Percentiles rank a stretch among this genome's conserved stretches.
These are phyloP conservation scores for Cryptococcus jaspeensis DNA, from an alignment of 1,284 basidiomycete species.

Conservation along the genomic window DNA sequence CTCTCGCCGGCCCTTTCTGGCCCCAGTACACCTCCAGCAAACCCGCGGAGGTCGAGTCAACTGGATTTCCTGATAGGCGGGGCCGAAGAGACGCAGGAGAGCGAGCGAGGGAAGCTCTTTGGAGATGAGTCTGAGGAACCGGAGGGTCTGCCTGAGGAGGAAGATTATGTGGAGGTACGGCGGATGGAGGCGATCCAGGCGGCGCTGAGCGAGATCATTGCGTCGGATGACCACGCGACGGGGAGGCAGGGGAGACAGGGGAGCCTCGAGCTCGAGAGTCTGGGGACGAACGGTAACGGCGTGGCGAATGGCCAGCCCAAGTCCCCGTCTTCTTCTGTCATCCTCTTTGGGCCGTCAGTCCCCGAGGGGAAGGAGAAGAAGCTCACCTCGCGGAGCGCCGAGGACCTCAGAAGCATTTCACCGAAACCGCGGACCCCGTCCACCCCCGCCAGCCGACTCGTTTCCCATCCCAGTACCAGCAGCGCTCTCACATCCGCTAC, in stretches of 20 bases:
- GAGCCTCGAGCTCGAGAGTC: not conserved
- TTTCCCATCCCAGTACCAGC: constrained; percentile 2
- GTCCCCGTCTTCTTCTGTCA: constrained; percentile 27
- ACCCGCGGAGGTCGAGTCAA: constrained; percentile 25
- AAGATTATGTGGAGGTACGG: constrained; percentile 61
- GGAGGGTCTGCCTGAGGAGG: constrained; percentile 28
- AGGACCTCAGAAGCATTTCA: constrained; percentile 27
- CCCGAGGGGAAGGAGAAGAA: constrained; percentile 3
- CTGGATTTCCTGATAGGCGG: constrained; percentile 43
- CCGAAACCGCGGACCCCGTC: constrained; percentile 1
- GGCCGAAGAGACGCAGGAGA: constrained; percentile 55
- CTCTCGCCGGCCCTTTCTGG: not conserved
- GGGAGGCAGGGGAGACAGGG: constrained; percentile 20
- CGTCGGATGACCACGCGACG: constrained; percentile 62
- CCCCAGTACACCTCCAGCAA: constrained; percentile 16
- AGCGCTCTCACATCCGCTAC: constrained; percentile 3
- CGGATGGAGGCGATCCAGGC: constrained; percentile 92
- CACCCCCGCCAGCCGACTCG: constrained; percentile 9
- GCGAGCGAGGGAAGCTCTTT: constrained; percentile 53
- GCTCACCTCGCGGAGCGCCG: constrained; percentile 34
- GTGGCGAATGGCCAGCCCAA: not conserved
- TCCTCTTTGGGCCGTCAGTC: constrained; percentile 13
- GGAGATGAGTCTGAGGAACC: constrained; percentile 26
- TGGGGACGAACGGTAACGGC: not conserved
- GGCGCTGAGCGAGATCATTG: constrained; percentile 90